These are phyloP conservation scores for Lactarius akahatsu DNA, from an alignment of 768 basidiomycete species.

Conservation along the genomic window DNA sequence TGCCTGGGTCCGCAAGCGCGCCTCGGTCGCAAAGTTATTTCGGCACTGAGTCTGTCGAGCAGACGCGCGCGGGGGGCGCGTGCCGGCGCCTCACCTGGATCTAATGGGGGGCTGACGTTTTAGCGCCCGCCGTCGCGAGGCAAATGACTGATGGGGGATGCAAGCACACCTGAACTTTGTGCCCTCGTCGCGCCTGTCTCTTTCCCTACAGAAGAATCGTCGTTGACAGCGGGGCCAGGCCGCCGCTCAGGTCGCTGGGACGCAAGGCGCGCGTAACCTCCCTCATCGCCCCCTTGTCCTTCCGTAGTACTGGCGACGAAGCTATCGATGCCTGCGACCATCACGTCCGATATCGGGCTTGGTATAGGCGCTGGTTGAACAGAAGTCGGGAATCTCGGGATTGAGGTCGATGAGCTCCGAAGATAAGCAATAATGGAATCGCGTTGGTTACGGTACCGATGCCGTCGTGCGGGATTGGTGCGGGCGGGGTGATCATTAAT, in stretches of 20 bases:
- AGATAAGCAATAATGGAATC: slow-evolving; percentile 53
- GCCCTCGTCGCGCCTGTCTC: slow-evolving; percentile 4
- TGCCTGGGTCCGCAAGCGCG: slow-evolving; percentile 27
- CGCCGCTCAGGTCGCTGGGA: background rate
- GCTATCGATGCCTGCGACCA: slow-evolving; percentile 1
- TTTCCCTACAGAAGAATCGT: slow-evolving; percentile 14
- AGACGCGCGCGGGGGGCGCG: slow-evolving; percentile 40
- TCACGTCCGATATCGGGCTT: slow-evolving; percentile 1
- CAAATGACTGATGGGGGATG: slow-evolving; percentile 26
- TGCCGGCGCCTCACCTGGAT: slow-evolving; percentile 5
- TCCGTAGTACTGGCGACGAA: background rate
- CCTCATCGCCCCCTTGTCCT: background rate
- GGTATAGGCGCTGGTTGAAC: background rate
- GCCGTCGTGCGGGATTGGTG: slow-evolving; percentile 27
- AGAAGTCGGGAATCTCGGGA: slow-evolving; percentile 9
- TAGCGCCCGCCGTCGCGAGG: slow-evolving; percentile 18
- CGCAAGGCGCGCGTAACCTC: background rate
- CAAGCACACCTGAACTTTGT: background rate
- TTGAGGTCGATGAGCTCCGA: slow-evolving; percentile 18
- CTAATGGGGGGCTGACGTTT: background rate
- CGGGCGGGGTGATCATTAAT: slow-evolving; percentile 8
- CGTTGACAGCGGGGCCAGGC: slow-evolving; percentile 11
- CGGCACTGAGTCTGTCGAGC: slow-evolving; percentile 45
- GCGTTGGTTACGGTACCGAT: slow-evolving; percentile 44
- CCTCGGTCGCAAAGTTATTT: slow-evolving; percentile 38